A percentile compares a stretch with the other conserved stretches of the same genome.
Conservation (phyloP, 1,284 basidiomycete species). For the Pseudozyma sp. region DNA sequence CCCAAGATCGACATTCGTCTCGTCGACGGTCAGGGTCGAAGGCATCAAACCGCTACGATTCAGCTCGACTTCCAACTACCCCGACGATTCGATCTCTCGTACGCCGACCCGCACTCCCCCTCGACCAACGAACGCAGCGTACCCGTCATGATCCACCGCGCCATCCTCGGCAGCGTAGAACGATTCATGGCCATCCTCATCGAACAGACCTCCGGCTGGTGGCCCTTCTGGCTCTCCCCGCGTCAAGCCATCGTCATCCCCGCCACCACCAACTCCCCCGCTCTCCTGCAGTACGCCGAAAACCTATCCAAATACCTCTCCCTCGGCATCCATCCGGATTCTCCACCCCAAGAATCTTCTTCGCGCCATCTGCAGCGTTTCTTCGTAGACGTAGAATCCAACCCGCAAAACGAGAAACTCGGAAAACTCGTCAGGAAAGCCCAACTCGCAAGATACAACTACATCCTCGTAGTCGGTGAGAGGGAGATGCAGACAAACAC, state of each 20-base stretch:
- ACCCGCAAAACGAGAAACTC: slow-evolving; percentile 55
- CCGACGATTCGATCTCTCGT: slow-evolving; percentile 59
- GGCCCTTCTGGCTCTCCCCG: slow-evolving; percentile 66
- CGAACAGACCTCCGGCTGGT: slow-evolving; percentile 63
- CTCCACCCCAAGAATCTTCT: slow-evolving; percentile 3
- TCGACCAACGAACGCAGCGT: slow-evolving; percentile 10
- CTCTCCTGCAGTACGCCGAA: slow-evolving; percentile 35
- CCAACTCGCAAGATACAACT: slow-evolving; percentile 58
- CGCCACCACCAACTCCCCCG: slow-evolving; percentile 24
- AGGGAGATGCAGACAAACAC: slow-evolving; percentile 52
- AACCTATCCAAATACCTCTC: slow-evolving; percentile 40
- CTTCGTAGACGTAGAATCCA: slow-evolving; percentile 60
- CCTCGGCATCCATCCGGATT: slow-evolving; percentile 25
- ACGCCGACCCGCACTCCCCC: slow-evolving; percentile 35
- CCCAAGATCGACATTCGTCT: slow-evolving; percentile 68
- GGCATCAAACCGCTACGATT: slow-evolving; percentile 67
- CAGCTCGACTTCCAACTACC: slow-evolving; percentile 68
- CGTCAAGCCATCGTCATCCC: slow-evolving; percentile 63
- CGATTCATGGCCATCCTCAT: slow-evolving; percentile 67
- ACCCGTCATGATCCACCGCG: slow-evolving; percentile 68
- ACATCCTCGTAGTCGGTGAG: slow-evolving; percentile 64
- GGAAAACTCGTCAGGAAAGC: slow-evolving; percentile 59
- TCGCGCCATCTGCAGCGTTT: slow-evolving; percentile 55
- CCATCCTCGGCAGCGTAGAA: slow-evolving; percentile 67
- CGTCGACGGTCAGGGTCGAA: slow-evolving; percentile 59